phyloP scores from a whole-genome alignment of 2,329 filamentous ascomycete species.

The Hysterium pulicare region DNA sequence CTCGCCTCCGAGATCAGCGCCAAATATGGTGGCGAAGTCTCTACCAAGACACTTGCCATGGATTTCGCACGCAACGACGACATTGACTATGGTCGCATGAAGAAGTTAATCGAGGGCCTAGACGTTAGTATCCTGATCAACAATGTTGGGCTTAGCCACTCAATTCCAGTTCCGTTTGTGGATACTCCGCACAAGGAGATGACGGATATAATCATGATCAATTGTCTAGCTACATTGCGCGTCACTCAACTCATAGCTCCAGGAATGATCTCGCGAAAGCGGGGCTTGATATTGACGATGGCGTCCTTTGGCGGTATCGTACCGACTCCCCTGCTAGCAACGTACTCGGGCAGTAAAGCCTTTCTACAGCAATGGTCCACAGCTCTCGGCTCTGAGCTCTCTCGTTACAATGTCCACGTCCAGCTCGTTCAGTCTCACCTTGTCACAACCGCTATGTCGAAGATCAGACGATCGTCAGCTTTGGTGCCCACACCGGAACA shows the following conservation, averaged over 20 bases:
- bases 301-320: conserved; percentile 92
- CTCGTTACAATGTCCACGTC: conserved; percentile 78
- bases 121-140: conserved; percentile 89
- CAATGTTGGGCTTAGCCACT: conserved; percentile 94
- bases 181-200: conserved; percentile 78
- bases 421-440: conserved; percentile 89
- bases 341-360: conserved; percentile 96
- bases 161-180: conserved; percentile 84
- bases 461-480: conserved; percentile 75
- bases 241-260: conserved; percentile 83
- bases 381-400: conserved; percentile 78
- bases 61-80: conserved; percentile 82
- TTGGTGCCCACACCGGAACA: conserved; percentile 76
- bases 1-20: conserved; percentile 72
- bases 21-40: conserved; percentile 61
- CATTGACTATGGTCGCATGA: conserved; percentile 73
- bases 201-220: conserved; percentile 88
- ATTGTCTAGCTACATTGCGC: conserved; percentile 85
- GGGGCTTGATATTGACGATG: conserved; percentile 92
- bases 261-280: conserved; percentile 77
- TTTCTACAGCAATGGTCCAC: conserved; percentile 97
- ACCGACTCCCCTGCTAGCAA: conserved; percentile 87
- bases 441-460: conserved; percentile 95
- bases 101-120: conserved; percentile 64
- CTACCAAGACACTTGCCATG: conserved; percentile 82